Conservation (phyloP, 805 yeast species). For the Ogataea nitratoaversa region DNA sequence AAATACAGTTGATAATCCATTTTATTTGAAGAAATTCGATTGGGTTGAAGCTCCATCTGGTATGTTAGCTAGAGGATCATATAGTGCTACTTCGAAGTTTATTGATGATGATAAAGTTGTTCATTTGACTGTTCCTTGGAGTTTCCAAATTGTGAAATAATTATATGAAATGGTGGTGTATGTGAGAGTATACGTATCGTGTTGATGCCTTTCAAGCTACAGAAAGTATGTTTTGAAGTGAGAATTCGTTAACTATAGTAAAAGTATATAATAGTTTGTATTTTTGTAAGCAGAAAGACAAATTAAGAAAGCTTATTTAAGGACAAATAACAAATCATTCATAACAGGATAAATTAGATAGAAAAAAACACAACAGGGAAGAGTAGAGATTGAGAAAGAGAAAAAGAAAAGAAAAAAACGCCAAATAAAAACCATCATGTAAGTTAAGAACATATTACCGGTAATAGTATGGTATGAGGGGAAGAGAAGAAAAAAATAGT, state of each 20-base stretch:
- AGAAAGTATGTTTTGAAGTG: too few species aligned
- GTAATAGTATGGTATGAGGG: too few species aligned
- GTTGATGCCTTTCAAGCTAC: too few species aligned
- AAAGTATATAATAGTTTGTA: too few species aligned
- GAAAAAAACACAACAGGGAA: neutral
- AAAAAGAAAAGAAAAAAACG: neutral
- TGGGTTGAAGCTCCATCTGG: conserved; percentile 92
- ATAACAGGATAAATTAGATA: neutral
- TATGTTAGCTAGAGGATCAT: conserved; percentile 79
- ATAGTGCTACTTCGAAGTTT: conserved; percentile 76
- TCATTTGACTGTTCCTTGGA: conserved; percentile 79
- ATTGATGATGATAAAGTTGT: conserved; percentile 78
- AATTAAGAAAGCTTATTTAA: neutral
- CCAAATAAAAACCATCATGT: neutral
- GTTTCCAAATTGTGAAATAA: conserved; percentile 69
- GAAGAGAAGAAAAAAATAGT: neutral
- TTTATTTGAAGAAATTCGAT: conserved; percentile 62
- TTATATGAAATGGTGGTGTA: neutral
- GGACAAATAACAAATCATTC: neutral
- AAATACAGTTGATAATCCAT: conserved; percentile 74
- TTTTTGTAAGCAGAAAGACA: conserved; percentile 2
- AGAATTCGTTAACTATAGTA: too few species aligned
- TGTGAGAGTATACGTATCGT: conserved; percentile 1
- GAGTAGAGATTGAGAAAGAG: neutral
- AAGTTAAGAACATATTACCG: too few species aligned